Evolutionary conservation across 179 eudicot genomes (phyloP).

Genomic region (Silene noctiflora): DNA sequence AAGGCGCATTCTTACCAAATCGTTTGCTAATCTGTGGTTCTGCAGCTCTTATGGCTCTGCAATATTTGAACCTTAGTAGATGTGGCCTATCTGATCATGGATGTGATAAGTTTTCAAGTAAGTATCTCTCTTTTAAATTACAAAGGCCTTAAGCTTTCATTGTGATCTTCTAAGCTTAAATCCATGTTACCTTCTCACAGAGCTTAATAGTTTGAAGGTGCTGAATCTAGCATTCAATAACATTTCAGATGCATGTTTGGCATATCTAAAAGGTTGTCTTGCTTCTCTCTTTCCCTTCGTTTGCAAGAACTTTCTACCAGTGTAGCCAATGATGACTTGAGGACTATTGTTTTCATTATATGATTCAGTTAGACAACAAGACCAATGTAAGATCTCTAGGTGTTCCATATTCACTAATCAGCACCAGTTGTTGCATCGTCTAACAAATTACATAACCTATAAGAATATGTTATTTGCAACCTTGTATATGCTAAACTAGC

Average conservation of each 20-base stretch:
- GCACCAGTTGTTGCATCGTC: background rate
- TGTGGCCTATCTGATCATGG: constrained; percentile 71
- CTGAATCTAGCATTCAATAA: constrained; percentile 85
- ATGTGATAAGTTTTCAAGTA: constrained; percentile 76
- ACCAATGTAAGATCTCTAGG: background rate
- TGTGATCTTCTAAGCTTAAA: background rate
- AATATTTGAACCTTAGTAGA: constrained; percentile 82
- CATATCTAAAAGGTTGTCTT: constrained; percentile 64
- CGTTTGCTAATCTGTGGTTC: background rate
- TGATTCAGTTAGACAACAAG: background rate
- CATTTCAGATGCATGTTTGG: constrained; percentile 67
- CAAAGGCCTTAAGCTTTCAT: constrained; percentile 4
- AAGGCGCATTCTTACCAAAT: background rate
- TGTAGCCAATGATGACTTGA: background rate
- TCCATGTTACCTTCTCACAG: constrained; percentile 32
- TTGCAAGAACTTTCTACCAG: constrained; percentile 1
- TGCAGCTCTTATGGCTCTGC: constrained; percentile 75
- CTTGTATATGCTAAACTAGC: too few species aligned
- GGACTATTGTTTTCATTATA: background rate
- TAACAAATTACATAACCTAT: background rate
- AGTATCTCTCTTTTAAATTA: constrained; percentile 15
- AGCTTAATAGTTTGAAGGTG: constrained; percentile 57
- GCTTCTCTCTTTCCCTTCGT: background rate
- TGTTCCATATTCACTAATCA: constrained; percentile 12
- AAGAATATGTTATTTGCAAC: background rate